These are phyloP conservation scores for Taiozyma onychis DNA, from an alignment of 1,139 yeast genomes.

Conservation along the genomic window DNA sequence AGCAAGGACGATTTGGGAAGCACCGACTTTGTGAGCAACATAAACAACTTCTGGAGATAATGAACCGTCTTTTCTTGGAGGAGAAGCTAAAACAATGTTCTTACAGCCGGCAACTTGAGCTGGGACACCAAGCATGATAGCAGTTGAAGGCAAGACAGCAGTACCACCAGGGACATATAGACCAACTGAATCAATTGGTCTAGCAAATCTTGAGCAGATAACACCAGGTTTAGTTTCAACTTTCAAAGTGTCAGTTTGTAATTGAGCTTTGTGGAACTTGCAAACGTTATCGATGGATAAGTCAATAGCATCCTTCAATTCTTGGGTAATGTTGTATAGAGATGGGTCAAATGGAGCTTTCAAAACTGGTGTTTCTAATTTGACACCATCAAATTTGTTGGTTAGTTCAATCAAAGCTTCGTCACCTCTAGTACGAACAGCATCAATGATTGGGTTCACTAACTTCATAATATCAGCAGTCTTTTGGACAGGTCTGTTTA, in stretches of 20 bases:
- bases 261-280: conserved; percentile 91
- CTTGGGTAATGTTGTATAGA: conserved; percentile 70
- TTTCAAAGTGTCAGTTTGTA: conserved; percentile 61
- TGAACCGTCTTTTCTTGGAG: conserved; percentile 90
- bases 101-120: conserved; percentile 97
- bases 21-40: conserved; percentile 95
- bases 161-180: conserved; percentile 98
- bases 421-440: conserved; percentile 76
- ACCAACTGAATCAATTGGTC: conserved; percentile 93
- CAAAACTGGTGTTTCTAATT: conserved; percentile 64
- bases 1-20: conserved; percentile 82
- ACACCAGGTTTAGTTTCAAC: conserved; percentile 97
- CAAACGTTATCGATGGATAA: conserved; percentile 82
- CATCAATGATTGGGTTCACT: conserved; percentile 82
- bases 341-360: conserved; percentile 81
- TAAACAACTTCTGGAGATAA: conserved; percentile 96
- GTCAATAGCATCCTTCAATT: conserved; percentile 81
- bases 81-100: conserved; percentile 93
- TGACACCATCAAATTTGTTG: conserved; percentile 83
- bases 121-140: conserved; percentile 98
- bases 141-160: conserved; percentile 96
- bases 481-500: conserved; percentile 86
- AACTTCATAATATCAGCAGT: conserved; percentile 88
- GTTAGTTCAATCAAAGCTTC: conserved; percentile 81
- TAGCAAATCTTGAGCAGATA: conserved; percentile 85